Conservation (phyloP, 805 yeast genomes). For the Wickerhamomyces tratensis region DNA sequence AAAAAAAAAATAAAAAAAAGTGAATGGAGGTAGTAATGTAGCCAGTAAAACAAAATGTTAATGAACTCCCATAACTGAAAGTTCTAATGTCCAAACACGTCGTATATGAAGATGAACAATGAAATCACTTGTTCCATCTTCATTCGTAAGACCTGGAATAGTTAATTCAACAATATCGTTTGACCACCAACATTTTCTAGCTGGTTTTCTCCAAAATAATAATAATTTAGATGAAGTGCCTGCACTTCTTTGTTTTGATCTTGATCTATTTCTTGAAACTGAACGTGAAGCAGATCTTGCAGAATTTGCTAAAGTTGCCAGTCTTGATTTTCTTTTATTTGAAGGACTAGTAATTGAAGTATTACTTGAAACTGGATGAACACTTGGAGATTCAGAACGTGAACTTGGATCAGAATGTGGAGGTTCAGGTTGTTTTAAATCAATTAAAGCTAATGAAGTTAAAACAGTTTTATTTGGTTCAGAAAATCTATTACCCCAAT, state of each 20-base stretch:
- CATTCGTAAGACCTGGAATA: slow-evolving; percentile 22
- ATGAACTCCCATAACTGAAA: slow-evolving; percentile 81
- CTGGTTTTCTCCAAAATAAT: slow-evolving; percentile 95
- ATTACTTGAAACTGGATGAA: slow-evolving; percentile 34
- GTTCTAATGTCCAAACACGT: slow-evolving; percentile 94
- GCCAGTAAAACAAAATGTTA: neutral
- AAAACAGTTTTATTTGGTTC: slow-evolving; percentile 87
- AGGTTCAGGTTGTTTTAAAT: slow-evolving; percentile 30
- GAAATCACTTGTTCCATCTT: slow-evolving; percentile 19
- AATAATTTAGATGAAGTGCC: slow-evolving; percentile 52
- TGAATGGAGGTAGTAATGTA: too few species aligned
- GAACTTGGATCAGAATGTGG: slow-evolving; percentile 10
- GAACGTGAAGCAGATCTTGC: slow-evolving; percentile 51
- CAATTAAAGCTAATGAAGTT: slow-evolving; percentile 68
- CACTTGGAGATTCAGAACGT: slow-evolving; percentile 20
- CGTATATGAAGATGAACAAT: slow-evolving; percentile 73
- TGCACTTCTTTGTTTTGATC: slow-evolving; percentile 25
- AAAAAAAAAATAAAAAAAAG: too few species aligned
- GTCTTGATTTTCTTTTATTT: slow-evolving; percentile 40
- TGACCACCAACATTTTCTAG: slow-evolving; percentile 98
- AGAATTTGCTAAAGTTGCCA: slow-evolving; percentile 49
- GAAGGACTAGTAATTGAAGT: slow-evolving; percentile 17
- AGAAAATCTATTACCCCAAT: slow-evolving; percentile 85
- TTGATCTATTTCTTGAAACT: slow-evolving; percentile 36
- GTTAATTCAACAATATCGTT: slow-evolving; percentile 41